phyloP scores from a whole-genome alignment of 805 yeast genomes.

The Saturnispora saitoi region DNA sequence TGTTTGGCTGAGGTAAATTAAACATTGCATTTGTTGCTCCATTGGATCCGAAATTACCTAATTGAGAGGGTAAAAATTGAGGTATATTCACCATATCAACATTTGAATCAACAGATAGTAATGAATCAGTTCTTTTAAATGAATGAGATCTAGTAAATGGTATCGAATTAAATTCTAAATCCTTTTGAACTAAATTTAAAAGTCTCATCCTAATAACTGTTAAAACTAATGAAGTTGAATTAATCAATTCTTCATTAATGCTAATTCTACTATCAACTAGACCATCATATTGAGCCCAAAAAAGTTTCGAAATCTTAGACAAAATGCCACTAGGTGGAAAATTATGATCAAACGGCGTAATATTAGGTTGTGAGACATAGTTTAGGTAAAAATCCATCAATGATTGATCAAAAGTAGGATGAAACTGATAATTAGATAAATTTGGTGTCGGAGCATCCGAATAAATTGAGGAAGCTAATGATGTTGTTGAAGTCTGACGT shows the following conservation, averaged over 20 bases:
- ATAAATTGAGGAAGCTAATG: conserved; percentile 18
- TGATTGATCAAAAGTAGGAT: conserved; percentile 36
- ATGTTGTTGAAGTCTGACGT: conserved; percentile 16
- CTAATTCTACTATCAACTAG: conserved; percentile 20
- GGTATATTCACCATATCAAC: conserved; percentile 10
- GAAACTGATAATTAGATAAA: conserved; percentile 23
- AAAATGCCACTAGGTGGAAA: conserved; percentile 64
- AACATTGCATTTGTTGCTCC: not conserved
- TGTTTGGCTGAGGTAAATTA: not conserved
- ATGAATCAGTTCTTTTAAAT: conserved; percentile 24
- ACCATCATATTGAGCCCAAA: conserved; percentile 23
- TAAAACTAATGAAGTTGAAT: conserved; percentile 20
- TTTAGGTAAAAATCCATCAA: conserved; percentile 40
- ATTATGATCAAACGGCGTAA: conserved; percentile 57
- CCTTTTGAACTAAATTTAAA: conserved; percentile 24
- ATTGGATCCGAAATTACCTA: not conserved
- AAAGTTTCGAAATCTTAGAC: conserved; percentile 49
- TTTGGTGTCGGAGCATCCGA: conserved; percentile 12
- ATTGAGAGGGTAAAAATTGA: conserved; percentile 10
- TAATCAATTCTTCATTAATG: conserved; percentile 24
- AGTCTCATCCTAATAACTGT: conserved; percentile 28
- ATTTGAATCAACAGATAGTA: conserved; percentile 14
- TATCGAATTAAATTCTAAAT: conserved; percentile 6
- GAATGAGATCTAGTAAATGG: conserved; percentile 13
- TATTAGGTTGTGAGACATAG: conserved; percentile 47